Conservation (phyloP, 108 stramenopile genomes). For the Stephanodiscus minutulus region DNA sequence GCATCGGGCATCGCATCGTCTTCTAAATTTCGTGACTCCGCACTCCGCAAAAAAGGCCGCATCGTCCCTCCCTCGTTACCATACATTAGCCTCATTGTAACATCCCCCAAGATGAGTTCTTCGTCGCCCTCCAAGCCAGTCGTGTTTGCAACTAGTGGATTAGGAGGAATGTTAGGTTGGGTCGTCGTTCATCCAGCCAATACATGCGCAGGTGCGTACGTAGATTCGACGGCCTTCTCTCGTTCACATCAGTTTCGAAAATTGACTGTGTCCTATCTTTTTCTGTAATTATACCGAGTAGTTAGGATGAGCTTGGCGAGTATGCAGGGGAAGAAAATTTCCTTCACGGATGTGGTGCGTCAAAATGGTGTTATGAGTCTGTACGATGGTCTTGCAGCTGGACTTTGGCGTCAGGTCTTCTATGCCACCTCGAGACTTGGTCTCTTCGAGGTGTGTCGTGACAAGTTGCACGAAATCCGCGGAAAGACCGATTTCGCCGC, state of each 20-base stretch:
- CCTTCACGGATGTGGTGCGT: constrained; percentile 54
- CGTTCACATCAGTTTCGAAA: not conserved
- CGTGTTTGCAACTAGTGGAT: constrained; percentile 84
- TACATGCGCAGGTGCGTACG: constrained; percentile 59
- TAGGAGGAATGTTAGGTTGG: constrained; percentile 92
- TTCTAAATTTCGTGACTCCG: too few relatives aligned
- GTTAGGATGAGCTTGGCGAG: constrained; percentile 86
- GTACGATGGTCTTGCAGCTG: constrained; percentile 91
- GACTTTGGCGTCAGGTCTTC: constrained; percentile 87
- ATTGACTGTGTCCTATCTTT: not conserved
- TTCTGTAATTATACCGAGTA: constrained; percentile 5
- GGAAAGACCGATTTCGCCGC: constrained; percentile 89
- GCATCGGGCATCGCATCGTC: too few relatives aligned
- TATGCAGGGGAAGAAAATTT: constrained; percentile 71
- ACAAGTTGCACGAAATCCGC: constrained; percentile 80
- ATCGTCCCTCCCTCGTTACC: constrained; percentile 1
- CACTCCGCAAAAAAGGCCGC: not conserved
- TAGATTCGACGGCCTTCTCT: not conserved
- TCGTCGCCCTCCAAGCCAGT: constrained; percentile 52
- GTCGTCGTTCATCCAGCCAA: constrained; percentile 89
- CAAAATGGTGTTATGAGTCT: constrained; percentile 73
- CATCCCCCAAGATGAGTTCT: constrained; percentile 17
- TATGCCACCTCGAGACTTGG: constrained; percentile 91
- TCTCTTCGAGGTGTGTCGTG: constrained; percentile 90
- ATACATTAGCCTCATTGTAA: not conserved